Evolutionary conservation across 2,329 filamentous ascomycete species (phyloP), one percentile per base, ranked within the genome.

Genomic region (Sarocladium kiliense): DNA sequence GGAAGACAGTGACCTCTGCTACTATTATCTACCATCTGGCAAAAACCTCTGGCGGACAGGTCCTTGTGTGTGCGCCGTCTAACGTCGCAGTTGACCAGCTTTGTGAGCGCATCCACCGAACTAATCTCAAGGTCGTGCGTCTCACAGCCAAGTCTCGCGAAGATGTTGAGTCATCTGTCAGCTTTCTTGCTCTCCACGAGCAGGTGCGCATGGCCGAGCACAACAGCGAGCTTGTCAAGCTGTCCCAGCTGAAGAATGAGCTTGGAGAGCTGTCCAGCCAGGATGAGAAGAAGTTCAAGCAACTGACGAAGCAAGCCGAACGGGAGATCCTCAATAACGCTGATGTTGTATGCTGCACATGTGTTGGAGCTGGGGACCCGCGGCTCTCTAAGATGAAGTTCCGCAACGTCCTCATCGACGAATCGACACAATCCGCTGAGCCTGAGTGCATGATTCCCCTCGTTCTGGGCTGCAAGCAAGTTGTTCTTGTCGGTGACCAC

Each of bases 381-480:
- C 89, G 94, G 61, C 83, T 99, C 54, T 85, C 92, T 51, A 97
- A 97, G 76, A 91, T 97, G 81, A 97, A 97, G 73, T 99, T 99
- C 77, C 87, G 94, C 60, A 99, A 96, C 60, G 94, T 99, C 19
- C 79, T 99, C 39, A 97, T 99, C 62, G 94, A 99, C 66, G 94
- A 99, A 73, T 97, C 93, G 42, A 99, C 94, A 1, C 94, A 99
- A 68, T 97, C 94, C 16, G 94, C 94, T 2, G 94, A 99, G 70
- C 94, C 94, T 0, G 94, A 99, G 71, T 99, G 94, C 71, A 96
- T 99, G 91, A 99, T 99, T 64, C 94, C 94, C 18, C 78, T 99
- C 39, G 93, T 99, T 30, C 80, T 99, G 21, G 94, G 94, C 53
- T 99, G 94, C 78, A 99, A 99, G 76, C 94, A 99, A 71, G 91